Conservation (phyloP, 2,329 filamentous ascomycete genomes). For the Aspergillus niger region DNA sequence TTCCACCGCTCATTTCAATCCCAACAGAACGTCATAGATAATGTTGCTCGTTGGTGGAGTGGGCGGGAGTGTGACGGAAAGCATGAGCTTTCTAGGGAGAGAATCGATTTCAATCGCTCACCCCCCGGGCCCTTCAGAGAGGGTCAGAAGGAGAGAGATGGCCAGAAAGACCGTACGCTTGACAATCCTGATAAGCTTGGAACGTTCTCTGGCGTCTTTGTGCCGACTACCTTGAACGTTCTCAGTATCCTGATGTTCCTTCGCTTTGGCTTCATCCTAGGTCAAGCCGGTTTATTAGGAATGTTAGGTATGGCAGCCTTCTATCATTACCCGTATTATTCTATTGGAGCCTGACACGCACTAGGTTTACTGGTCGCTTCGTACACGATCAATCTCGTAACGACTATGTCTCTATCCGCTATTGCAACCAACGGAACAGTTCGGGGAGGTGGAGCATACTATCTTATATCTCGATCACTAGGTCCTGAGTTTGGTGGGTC, state of each 20-base stretch:
- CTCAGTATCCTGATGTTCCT: slow-evolving; percentile 91
- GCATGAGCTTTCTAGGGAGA: slow-evolving; percentile 13
- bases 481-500: slow-evolving; percentile 88
- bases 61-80: slow-evolving; percentile 15
- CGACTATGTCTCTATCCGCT: slow-evolving; percentile 81
- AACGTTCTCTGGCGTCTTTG: slow-evolving; percentile 76
- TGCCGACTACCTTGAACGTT: slow-evolving; percentile 86
- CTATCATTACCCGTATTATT: background rate
- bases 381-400: slow-evolving; percentile 82
- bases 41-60: slow-evolving; percentile 31
- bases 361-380: slow-evolving; percentile 70
- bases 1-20: slow-evolving; percentile 22
- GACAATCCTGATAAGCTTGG: slow-evolving; percentile 65
- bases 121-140: slow-evolving; percentile 28
- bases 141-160: slow-evolving; percentile 36
- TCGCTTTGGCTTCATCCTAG: slow-evolving; percentile 81
- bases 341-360: background rate
- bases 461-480: slow-evolving; percentile 80
- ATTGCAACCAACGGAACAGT: slow-evolving; percentile 90
- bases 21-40: slow-evolving; percentile 25
- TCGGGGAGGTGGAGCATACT: slow-evolving; percentile 83
- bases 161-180: slow-evolving; percentile 26
- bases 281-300: slow-evolving; percentile 75
- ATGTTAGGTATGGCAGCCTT: slow-evolving; percentile 66
- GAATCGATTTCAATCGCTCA: slow-evolving; percentile 14